These are phyloP conservation scores for Citrus inodora DNA, from an alignment of 345 rosid species.

Conservation along the genomic window DNA sequence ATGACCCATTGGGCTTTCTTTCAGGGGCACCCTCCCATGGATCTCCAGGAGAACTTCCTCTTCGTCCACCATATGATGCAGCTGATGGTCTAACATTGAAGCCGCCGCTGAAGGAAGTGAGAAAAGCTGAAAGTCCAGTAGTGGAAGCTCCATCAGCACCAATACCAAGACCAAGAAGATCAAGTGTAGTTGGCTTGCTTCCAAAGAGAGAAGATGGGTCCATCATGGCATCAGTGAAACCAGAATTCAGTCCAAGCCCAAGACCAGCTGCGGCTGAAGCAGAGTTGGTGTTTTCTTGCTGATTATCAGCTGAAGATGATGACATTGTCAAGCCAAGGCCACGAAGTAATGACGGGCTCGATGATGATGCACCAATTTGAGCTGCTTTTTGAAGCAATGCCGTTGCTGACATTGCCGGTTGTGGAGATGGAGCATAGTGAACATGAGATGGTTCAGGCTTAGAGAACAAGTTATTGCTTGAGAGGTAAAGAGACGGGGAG, in stretches of 20 bases:
- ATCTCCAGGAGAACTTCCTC: conserved; percentile 23
- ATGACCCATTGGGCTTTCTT: conserved; percentile 28
- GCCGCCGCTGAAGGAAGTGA: conserved; percentile 41
- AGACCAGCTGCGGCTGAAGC: conserved; percentile 23
- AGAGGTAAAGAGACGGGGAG: conserved; percentile 47
- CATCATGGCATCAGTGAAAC: conserved; percentile 32
- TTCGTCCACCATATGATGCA: conserved; percentile 26
- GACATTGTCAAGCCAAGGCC: conserved; percentile 47
- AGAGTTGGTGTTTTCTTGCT: conserved; percentile 21
- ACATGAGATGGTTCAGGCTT: conserved; percentile 25
- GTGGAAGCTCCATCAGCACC: conserved; percentile 28
- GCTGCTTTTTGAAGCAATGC: conserved; percentile 97
- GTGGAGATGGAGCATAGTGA: conserved; percentile 36
- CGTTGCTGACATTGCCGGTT: conserved; percentile 87
- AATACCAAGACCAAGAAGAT: conserved; percentile 63
- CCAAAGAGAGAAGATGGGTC: conserved; percentile 39
- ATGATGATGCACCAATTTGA: conserved; percentile 74
- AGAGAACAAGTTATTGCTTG: conserved; percentile 39
- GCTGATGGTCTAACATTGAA: conserved; percentile 31
- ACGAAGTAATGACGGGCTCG: conserved; percentile 43
- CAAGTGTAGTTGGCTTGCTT: conserved; percentile 56
- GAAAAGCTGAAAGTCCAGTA: conserved; percentile 45
- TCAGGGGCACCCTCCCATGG: conserved; percentile 40
- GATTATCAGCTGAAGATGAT: conserved; percentile 23
- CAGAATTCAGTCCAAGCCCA: conserved; percentile 36